Conservation (phyloP, 768 basidiomycete genomes). For the Rickenella mellea region DNA sequence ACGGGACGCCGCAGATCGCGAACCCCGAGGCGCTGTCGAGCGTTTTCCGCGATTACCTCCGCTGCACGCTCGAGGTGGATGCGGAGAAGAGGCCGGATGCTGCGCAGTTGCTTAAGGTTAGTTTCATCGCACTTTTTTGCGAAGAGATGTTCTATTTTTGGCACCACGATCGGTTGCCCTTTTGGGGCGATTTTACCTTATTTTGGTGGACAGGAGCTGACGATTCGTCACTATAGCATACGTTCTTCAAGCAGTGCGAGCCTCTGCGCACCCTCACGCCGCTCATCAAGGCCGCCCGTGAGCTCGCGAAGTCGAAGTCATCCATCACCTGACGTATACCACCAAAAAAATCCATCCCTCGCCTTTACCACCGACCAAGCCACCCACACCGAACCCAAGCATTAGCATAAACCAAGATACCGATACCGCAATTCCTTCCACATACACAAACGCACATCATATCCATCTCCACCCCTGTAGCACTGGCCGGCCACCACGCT, state of each 20-base stretch:
- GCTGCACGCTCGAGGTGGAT: slow-evolving; percentile 86
- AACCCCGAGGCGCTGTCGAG: slow-evolving; percentile 73
- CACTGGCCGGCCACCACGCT: no score
- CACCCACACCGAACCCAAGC: no score
- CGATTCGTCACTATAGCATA: slow-evolving; percentile 41
- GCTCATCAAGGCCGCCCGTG: slow-evolving; percentile 86
- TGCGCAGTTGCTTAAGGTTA: slow-evolving; percentile 66
- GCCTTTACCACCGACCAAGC: no score
- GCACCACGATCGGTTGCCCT: background rate
- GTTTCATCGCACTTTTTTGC: slow-evolving; percentile 1
- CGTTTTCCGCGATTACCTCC: slow-evolving; percentile 84
- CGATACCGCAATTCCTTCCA: no score
- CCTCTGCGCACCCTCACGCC: slow-evolving; percentile 80
- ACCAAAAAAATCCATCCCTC: no score
- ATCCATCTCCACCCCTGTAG: no score
- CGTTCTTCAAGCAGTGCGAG: slow-evolving; percentile 83
- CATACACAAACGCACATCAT: no score
- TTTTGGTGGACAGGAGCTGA: background rate
- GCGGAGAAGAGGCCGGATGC: slow-evolving; percentile 90
- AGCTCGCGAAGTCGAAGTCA: slow-evolving; percentile 65
- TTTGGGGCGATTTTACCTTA: background rate
- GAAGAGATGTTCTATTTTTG: background rate
- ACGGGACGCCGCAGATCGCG: slow-evolving; percentile 92
- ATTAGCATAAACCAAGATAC: no score
- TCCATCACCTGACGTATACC: no score